Evolutionary conservation across 2,329 filamentous ascomycete species (phyloP), one percentile per base, ranked within the genome.

Genomic region (Scopulariopsis brevicaulis): DNA sequence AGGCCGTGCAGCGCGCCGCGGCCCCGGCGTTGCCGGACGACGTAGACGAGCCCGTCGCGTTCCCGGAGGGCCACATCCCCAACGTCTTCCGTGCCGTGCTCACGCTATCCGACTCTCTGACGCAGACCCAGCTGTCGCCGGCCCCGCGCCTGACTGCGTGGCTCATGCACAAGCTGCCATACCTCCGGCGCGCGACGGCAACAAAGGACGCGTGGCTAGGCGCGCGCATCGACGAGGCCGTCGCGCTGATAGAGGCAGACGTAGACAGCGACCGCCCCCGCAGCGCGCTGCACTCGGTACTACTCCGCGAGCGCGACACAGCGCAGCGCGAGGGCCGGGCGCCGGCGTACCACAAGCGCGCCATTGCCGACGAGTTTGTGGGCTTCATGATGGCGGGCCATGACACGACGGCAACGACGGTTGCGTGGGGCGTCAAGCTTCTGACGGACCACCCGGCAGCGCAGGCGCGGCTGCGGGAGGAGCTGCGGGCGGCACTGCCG

Each of bases 311-410:
- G 62, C 62, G 58, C n/a, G 61, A 64, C 3, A 48, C 68, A 3
- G 68, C 70, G 0, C 53, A 62, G 20, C 71, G 69, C 57, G 65
- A 63, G 11, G 66, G 63, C 1, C 60, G 68, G 20, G 24, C 59
- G 8, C 67, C 68, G 0, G 55, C 63, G 1, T 70, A 67, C 55
- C 62, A 64, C 34, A 66, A 64, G 0, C 57, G 59, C 2, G 60
- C 61, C 3, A 67, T 71, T 24, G 60, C 61, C 11, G 70, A 71
- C 55, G 70, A 72, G 60, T 43, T 61, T 35, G 54, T 59, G 50
- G 68, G 68, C 52, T 67, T 68, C 61, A 63, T 69, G 54, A 48
- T 68, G 43, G 70, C 67, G 0, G 69, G 68, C 3, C 65, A 70
- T 56, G 69, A 72, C 57, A 71, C 69, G 1, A 62, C 64, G 0